Evolutionary conservation across 129 eudicot species (phyloP), one percentile per base, ranked within the genome.

Genomic region (Solidago caesia): DNA sequence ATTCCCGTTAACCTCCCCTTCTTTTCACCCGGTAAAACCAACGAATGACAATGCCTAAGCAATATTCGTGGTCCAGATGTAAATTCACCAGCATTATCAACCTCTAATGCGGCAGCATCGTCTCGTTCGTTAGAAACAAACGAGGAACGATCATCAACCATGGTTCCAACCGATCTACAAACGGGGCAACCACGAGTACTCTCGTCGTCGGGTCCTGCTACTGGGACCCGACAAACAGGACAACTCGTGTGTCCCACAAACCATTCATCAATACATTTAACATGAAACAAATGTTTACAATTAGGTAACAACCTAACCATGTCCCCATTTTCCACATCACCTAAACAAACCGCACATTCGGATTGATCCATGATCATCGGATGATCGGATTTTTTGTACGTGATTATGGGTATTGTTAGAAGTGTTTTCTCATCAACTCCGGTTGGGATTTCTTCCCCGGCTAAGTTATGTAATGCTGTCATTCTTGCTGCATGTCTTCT

Each of bases 261-360:
- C 93, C 93, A 85, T 49, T 76, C 74, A 26, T 85, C 93, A 8
- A 85, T 83, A 64, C 93, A 88, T 27, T 68, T 21, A 25, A 85
- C 85, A 42, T 88, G 93, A 68, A 88, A 88, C 26, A 84, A 82
- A 74, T 88, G 93, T 9, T 70, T 81, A 57, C 93, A 88, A 45
- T 52, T 72, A 0, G 93, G 93, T 3, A 88, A 56, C 68, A 77
- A 58, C 14, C 93, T 75, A 25, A 88, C 89, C 71, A 4, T 27
- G 44, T 88, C 93, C 0, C 85, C 84, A 27, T 83, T 57, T 25
- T 88, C 86, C 4, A 85, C 14, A 14, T 85, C 89, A 11, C 88
- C 88, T 43, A 88, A 43, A 59, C 93, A 88, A 43, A 88, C 86
- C 13, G 77, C 84, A 15, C 93, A 88, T 69, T 88, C 93, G 10